Base-by-base conservation (phyloP, 352 stramenopile genomes). In the Phytophthora litchii region DNA sequence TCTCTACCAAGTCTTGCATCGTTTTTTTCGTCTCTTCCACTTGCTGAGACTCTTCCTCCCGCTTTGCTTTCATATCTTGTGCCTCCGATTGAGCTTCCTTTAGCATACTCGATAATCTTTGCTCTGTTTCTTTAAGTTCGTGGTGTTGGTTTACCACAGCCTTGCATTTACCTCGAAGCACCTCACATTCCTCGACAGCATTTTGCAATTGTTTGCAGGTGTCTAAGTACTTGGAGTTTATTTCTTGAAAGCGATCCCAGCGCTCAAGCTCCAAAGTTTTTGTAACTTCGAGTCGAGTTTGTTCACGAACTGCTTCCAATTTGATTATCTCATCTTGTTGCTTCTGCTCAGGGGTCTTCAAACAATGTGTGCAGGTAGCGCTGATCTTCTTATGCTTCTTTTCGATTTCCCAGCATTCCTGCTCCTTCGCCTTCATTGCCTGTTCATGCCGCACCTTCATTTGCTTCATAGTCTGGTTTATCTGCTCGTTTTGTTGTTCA, bases 181-280 rank as follows among this genome's bases (percentile, higher is more conserved):
- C 36, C 25, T 78, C 51, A 5, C 64, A 37, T 38, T 65, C 42
- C 67, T 73, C 35, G 32, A 61, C 17, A 69, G 65, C 45, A 19
- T 25, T 56, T 34, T 89, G 80, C 16, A 88, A 20, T 49, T 83
- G 61, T 46, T 70, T 48, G 34, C 55, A 77, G 10, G 75, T 59
- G 21, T 84, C 68, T 47, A 92, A 78, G 45, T 89, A 89, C 61
- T 90, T 90, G 27, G 61, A 51, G 34, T 86, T 89, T 16, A 92
- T 42, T 43, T 89, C 71, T 60, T 92, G 80, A 48, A 86, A 89
- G 19, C 70, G 65, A 27, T 88, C 72, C 82, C 77, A 91, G 10
- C 77, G 76, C 53, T 82, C 80, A 25, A 88, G 50, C 48, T 91
- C 74, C 60, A 91, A 64, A 17, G 81, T 72, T 25, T 86, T 82